A percentile compares a stretch with the other conserved stretches of the same genome.
Conservation (phyloP, 805 yeast species). For the Nakazawaea laoshanensis region DNA sequence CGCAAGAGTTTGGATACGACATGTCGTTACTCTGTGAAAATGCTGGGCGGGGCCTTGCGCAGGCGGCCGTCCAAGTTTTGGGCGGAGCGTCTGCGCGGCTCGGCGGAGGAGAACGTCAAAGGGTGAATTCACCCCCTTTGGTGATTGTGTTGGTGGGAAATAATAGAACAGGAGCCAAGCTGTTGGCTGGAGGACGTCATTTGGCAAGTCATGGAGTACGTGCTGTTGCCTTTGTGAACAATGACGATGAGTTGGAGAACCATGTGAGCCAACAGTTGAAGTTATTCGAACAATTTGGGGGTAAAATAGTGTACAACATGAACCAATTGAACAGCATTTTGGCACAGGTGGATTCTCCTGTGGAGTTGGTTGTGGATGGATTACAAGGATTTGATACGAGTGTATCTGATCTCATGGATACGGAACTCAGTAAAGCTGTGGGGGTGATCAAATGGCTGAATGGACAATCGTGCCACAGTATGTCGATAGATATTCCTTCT, state of each 20-base stretch:
- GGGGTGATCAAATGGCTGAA: conserved; percentile 65
- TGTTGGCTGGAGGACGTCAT: conserved; percentile 73
- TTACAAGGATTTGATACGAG: conserved; percentile 77
- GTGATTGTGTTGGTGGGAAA: conserved; percentile 68
- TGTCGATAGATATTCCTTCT: conserved; percentile 75
- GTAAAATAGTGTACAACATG: conserved; percentile 42
- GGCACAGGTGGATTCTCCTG: conserved; percentile 55
- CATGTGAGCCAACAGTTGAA: conserved; percentile 39
- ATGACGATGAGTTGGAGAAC: conserved; percentile 23
- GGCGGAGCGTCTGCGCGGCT: conserved; percentile 48
- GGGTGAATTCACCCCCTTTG: conserved; percentile 75
- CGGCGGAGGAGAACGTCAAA: conserved; percentile 30
- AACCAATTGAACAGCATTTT: conserved; percentile 27
- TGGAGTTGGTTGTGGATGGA: conserved; percentile 76
- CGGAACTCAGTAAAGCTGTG: conserved; percentile 30
- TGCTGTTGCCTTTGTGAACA: conserved; percentile 43
- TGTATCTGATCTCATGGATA: conserved; percentile 45
- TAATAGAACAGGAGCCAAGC: conserved; percentile 65
- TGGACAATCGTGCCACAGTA: conserved; percentile 29
- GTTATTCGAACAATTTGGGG: conserved; percentile 55
- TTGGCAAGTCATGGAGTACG: conserved; percentile 66
- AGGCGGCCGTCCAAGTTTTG: conserved; percentile 47
- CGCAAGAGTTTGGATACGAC: conserved; percentile 41
- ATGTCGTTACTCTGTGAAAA: conserved; percentile 46
- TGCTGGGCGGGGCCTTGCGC: conserved; percentile 59